Evolutionary conservation across 192 early-diverging fungal species (phyloP).

Genomic region (Cetraspora pellucida): DNA sequence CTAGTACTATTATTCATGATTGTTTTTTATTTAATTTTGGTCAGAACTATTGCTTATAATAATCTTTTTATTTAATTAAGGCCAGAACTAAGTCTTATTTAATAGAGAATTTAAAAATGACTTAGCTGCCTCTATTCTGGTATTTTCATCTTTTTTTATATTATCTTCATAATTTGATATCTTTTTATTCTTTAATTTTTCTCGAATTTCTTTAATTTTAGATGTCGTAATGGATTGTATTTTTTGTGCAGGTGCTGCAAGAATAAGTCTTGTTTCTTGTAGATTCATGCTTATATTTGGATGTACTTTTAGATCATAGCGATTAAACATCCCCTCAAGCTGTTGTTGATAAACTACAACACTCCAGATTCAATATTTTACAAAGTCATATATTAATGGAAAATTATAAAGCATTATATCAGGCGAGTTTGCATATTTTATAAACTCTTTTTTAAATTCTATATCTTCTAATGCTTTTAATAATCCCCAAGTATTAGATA

Average conservation of each 20-base stretch:
- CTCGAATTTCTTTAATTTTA: no score
- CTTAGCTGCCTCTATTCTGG: no score
- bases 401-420: background rate
- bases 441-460: background rate
- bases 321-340: conserved; percentile 15
- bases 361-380: conserved; percentile 7
- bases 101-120: no score
- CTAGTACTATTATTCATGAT: no score
- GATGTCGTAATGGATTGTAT: no score
- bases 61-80: no score
- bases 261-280: conserved; percentile 7
- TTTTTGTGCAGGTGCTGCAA: background rate
- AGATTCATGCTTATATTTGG: background rate
- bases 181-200: no score
- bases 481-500: background rate
- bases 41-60: no score
- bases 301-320: conserved; percentile 10
- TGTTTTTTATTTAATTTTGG: no score
- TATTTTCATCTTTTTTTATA: no score
- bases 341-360: conserved; percentile 21
- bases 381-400: conserved; percentile 8
- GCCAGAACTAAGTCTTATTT: no score
- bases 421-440: background rate
- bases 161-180: no score
- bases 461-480: conserved; percentile 3